phyloP scores from a whole-genome alignment of 1,284 basidiomycete species.

The Omphalotus olearius region DNA sequence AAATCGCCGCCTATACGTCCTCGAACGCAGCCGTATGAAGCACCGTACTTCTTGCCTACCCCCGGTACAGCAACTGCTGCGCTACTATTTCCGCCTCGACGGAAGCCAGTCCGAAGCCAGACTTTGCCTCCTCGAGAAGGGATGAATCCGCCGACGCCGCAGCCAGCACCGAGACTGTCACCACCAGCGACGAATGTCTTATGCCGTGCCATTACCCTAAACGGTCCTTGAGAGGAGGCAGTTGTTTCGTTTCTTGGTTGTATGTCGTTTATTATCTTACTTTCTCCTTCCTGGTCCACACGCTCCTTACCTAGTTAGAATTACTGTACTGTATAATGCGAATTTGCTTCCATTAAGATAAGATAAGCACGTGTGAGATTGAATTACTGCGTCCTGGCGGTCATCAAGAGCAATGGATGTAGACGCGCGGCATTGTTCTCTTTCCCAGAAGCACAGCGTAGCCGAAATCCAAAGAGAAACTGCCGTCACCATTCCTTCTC shows the following conservation, averaged over 20 bases:
- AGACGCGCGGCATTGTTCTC: neutral
- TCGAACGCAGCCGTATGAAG: constrained; percentile 57
- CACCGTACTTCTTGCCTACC: constrained; percentile 55
- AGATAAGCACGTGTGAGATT: constrained; percentile 9
- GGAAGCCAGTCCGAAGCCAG: constrained; percentile 24
- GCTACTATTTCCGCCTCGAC: constrained; percentile 20
- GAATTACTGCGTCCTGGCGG: neutral
- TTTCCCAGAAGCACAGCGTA: neutral
- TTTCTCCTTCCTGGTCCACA: neutral
- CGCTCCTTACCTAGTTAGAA: neutral
- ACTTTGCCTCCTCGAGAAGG: constrained; percentile 12
- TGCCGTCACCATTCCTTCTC: neutral
- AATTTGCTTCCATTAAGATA: neutral
- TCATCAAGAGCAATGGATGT: neutral
- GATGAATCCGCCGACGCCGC: neutral
- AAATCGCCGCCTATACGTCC: constrained; percentile 26
- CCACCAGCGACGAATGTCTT: neutral
- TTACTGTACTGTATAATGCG: neutral
- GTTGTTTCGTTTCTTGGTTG: too few species aligned
- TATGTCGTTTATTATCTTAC: too few species aligned
- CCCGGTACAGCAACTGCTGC: constrained; percentile 26
- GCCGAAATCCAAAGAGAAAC: neutral
- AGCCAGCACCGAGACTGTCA: neutral
- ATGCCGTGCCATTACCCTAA: neutral
- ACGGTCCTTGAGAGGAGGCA: neutral